A percentile compares a stretch with the other conserved stretches of the same genome.
Conservation (phyloP, 1,284 basidiomycete genomes). For the Athelia psychrophila region DNA sequence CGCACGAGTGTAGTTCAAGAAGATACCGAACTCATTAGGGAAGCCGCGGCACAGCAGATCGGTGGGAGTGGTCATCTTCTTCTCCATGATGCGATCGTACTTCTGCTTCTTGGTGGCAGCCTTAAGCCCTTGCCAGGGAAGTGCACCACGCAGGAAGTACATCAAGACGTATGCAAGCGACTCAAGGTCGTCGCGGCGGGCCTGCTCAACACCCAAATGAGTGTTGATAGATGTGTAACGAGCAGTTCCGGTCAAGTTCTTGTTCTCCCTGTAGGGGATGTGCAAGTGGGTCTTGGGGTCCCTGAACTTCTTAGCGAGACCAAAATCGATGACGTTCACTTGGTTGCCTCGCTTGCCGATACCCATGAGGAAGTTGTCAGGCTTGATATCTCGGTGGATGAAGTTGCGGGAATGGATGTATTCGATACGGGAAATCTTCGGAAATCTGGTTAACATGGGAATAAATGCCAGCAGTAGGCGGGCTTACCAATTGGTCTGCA, state of each 20-base stretch:
- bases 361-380: constrained; percentile 99
- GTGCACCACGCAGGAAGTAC: constrained; percentile 96
- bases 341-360: constrained; percentile 99
- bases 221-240: constrained; percentile 99
- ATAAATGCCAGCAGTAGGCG: constrained; percentile 8
- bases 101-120: constrained; percentile 99
- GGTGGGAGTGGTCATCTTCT: constrained; percentile 99
- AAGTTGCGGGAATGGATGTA: constrained; percentile 99
- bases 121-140: constrained; percentile 98
- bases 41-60: constrained; percentile 95
- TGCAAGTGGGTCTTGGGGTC: constrained; percentile 99
- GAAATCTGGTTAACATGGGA: constrained; percentile 1
- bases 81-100: constrained; percentile 99
- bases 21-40: constrained; percentile 97
- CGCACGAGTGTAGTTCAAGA: constrained; percentile 96
- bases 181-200: constrained; percentile 94
- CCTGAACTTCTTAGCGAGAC: constrained; percentile 98
- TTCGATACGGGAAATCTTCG: constrained; percentile 95
- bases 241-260: constrained; percentile 98
- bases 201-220: constrained; percentile 96
- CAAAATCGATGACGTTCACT: constrained; percentile 99
- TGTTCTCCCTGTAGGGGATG: constrained; percentile 99
- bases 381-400: constrained; percentile 99
- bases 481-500: constrained; percentile 90
- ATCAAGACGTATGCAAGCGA: constrained; percentile 96